Evolutionary conservation across 106 monocot species (phyloP).

Genomic region (Dendrobium officinale): DNA sequence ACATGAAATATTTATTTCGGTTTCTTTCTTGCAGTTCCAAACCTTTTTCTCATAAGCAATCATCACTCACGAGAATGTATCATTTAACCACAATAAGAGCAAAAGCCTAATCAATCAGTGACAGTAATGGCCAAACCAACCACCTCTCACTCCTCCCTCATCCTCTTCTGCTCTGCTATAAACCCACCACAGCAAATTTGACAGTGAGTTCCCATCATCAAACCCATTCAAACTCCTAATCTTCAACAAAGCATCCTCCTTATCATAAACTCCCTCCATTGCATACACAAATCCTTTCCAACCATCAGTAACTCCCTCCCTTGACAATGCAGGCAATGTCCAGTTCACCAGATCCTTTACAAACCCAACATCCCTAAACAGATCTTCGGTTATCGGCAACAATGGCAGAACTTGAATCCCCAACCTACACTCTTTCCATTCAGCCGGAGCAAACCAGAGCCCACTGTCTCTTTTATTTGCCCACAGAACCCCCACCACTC

Average conservation of each 20-base stretch:
- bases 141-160: slow-evolving; percentile 19
- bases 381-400: slow-evolving; percentile 64
- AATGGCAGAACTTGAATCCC: slow-evolving; percentile 86
- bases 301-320: slow-evolving; percentile 80
- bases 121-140: slow-evolving; percentile 49
- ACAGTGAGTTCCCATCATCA: slow-evolving; percentile 85
- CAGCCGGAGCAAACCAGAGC: slow-evolving; percentile 85
- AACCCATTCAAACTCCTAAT: slow-evolving; percentile 40
- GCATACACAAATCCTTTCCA: slow-evolving; percentile 98
- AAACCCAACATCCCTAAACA: slow-evolving; percentile 54
- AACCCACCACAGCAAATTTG: slow-evolving; percentile 91
- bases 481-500: slow-evolving; percentile 82
- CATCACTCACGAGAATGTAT: background rate
- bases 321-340: slow-evolving; percentile 52
- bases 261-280: slow-evolving; percentile 69
- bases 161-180: slow-evolving; percentile 46
- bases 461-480: slow-evolving; percentile 88
- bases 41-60: background rate
- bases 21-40: background rate
- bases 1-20: background rate
- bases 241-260: slow-evolving; percentile 52
- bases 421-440: slow-evolving; percentile 75
- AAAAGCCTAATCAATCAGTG: slow-evolving; percentile 15
- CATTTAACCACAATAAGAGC: background rate
- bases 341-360: slow-evolving; percentile 61